phyloP scores from a whole-genome alignment of 2,329 filamentous ascomycete species.

The Chaetothyriales sp. region DNA sequence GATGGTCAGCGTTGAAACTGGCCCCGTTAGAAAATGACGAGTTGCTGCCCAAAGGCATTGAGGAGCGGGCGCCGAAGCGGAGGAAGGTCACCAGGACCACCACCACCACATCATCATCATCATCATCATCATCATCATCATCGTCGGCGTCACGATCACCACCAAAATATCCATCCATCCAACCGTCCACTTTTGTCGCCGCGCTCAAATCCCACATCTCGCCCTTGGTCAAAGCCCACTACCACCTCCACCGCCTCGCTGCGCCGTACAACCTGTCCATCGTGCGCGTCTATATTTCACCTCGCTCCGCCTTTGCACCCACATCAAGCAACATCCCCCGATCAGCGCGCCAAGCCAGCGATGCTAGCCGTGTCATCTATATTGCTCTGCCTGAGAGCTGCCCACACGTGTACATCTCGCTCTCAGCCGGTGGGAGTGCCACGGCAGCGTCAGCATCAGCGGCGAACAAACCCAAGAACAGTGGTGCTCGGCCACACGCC shows the following conservation, averaged over 20 bases:
- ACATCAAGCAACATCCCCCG: conserved; percentile 20
- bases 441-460: neutral
- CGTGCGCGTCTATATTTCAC: conserved; percentile 59
- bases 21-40: conserved; percentile 14
- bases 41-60: conserved; percentile 3
- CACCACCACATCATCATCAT: neutral
- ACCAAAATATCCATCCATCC: conserved; percentile 26
- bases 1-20: conserved; percentile 40
- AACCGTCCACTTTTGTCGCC: conserved; percentile 63
- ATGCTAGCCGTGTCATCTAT: conserved; percentile 57
- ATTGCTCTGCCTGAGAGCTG: conserved; percentile 70
- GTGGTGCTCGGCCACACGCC: conserved; percentile 2
- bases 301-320: conserved; percentile 60
- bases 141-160: conserved; percentile 1
- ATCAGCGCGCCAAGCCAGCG: conserved; percentile 28
- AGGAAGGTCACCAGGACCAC: conserved; percentile 14
- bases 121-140: conserved; percentile 5
- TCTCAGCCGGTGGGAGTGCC: conserved; percentile 26
- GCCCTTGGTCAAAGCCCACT: conserved; percentile 70
- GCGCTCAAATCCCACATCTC: conserved; percentile 60
- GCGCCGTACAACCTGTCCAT: conserved; percentile 48
- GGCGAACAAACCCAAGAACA: neutral
- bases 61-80: conserved; percentile 14
- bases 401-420: conserved; percentile 54
- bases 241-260: conserved; percentile 51